Conservation (phyloP, 225 moss, liverwort and hornwort genomes). For the Climacium dendroides region DNA sequence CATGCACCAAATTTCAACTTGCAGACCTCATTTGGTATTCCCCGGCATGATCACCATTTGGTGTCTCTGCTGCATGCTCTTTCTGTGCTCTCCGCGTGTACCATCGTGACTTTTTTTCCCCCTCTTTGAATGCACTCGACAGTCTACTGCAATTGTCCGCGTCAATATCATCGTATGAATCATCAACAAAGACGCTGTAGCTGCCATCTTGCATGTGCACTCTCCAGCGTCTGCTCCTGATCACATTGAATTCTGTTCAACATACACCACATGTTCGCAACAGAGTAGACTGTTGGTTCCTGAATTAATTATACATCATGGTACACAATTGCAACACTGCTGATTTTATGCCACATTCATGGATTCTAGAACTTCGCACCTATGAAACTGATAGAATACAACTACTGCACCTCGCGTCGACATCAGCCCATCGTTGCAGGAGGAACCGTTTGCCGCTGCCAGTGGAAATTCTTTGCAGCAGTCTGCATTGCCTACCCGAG, state of each 20-base stretch:
- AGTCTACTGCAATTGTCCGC: neutral
- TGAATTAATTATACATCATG: neutral
- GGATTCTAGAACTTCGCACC: neutral
- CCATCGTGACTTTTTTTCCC: neutral
- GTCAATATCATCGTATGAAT: neutral
- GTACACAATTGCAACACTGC: neutral
- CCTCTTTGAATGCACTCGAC: neutral
- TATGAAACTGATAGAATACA: neutral
- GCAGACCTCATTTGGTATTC: neutral
- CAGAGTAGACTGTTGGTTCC: neutral
- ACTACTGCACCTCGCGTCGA: neutral
- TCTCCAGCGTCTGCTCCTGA: neutral
- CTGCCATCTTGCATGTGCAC: neutral
- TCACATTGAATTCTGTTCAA: neutral
- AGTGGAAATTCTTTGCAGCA: neutral
- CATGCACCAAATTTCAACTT: neutral
- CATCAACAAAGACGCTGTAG: neutral
- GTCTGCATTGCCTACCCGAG: constrained; percentile 41
- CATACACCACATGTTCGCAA: neutral
- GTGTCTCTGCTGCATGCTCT: neutral
- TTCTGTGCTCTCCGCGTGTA: neutral
- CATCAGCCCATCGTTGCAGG: neutral
- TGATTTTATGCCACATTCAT: neutral
- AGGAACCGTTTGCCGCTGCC: neutral
- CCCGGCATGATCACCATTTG: neutral